Evolutionary conservation across 768 basidiomycete genomes (phyloP).

Genomic region (Leccinum fibrillosum): DNA sequence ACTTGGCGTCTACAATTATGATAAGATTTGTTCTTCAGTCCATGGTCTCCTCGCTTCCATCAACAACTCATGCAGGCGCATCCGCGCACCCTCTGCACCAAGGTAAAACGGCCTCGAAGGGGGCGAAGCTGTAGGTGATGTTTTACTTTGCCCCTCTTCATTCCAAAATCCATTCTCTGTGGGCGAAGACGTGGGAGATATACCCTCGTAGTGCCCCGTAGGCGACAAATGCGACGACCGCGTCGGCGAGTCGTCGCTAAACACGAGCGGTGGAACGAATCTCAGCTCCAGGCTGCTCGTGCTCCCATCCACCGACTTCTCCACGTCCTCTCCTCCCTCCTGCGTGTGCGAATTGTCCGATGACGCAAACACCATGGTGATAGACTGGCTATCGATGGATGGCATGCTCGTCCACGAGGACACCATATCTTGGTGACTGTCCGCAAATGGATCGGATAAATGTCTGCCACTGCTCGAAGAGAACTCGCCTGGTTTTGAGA

Average conservation of each 20-base stretch:
- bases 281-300: slow-evolving; percentile 19
- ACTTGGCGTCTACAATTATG: too few relatives aligned
- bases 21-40: background rate
- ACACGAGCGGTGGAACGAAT: slow-evolving; percentile 11
- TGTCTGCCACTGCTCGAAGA: slow-evolving; percentile 7
- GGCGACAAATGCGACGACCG: slow-evolving; percentile 9
- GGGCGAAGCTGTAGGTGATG: background rate
- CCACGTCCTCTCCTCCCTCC: background rate
- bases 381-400: background rate
- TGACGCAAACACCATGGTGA: background rate
- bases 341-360: background rate
- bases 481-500: slow-evolving; percentile 7
- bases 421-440: slow-evolving; percentile 2
- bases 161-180: background rate
- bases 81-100: slow-evolving; percentile 6
- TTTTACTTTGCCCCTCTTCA: background rate
- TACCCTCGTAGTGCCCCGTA: slow-evolving; percentile 18
- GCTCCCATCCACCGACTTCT: slow-evolving; percentile 4
- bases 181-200: background rate
- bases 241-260: background rate
- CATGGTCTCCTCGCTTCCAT: slow-evolving; percentile 12
- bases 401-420: slow-evolving; percentile 11
- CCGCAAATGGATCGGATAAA: slow-evolving; percentile 18
- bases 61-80: slow-evolving; percentile 15
- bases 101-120: slow-evolving; percentile 6